phyloP scores from a whole-genome alignment of 805 yeast genomes.

The Hagleromyces aurorensis region DNA sequence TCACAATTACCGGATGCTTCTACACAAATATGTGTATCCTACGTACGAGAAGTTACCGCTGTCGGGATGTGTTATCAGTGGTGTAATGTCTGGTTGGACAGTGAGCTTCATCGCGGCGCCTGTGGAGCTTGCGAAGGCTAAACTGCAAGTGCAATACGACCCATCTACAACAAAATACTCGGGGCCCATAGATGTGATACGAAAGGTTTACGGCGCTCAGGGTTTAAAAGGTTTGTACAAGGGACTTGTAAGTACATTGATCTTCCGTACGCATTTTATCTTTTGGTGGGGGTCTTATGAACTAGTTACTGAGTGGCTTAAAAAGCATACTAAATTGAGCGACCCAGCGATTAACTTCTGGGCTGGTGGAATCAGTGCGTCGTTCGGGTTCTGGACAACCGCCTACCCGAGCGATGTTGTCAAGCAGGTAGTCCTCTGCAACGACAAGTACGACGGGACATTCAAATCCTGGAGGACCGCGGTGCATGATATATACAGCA shows the following conservation, averaged over 20 bases:
- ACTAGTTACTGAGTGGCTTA: conserved; percentile 61
- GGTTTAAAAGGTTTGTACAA: conserved; percentile 72
- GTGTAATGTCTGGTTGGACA: conserved; percentile 76
- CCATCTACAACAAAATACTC: conserved; percentile 54
- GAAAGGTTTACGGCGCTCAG: conserved; percentile 46
- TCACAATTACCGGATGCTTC: conserved; percentile 62
- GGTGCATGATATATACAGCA: conserved; percentile 53
- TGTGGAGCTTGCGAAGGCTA: conserved; percentile 80
- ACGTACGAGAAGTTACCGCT: conserved; percentile 61
- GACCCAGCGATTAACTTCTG: conserved; percentile 75
- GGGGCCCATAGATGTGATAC: conserved; percentile 76
- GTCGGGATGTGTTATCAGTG: conserved; percentile 68
- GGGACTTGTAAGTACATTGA: conserved; percentile 78
- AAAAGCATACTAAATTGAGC: conserved; percentile 54
- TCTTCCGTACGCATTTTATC: conserved; percentile 77
- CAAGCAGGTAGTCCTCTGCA: conserved; percentile 79
- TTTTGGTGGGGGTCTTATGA: conserved; percentile 96
- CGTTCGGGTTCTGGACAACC: conserved; percentile 72
- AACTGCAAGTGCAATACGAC: conserved; percentile 85
- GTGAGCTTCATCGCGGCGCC: conserved; percentile 96
- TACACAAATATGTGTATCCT: conserved; percentile 55
- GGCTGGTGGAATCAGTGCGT: conserved; percentile 85
- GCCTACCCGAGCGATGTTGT: conserved; percentile 89
- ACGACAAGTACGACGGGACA: conserved; percentile 61
- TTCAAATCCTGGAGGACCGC: conserved; percentile 69